phyloP scores from a whole-genome alignment of 352 stramenopile genomes.

The Phytophthora brassicae region DNA sequence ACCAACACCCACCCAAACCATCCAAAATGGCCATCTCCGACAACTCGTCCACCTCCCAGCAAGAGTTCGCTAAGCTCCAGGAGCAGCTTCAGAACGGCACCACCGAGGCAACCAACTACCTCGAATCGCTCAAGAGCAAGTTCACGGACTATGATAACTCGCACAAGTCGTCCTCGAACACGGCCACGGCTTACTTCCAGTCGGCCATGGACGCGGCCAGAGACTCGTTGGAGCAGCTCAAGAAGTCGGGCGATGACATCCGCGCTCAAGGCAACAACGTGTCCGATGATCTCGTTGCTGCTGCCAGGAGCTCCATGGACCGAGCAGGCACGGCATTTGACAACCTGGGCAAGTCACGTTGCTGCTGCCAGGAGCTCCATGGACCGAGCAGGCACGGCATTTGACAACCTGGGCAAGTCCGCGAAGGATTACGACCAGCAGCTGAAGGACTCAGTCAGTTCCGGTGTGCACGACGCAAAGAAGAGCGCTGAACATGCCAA shows the following conservation, averaged over 20 bases:
- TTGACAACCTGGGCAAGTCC: constrained; percentile 29
- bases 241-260: constrained; percentile 23
- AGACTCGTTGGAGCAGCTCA: constrained; percentile 24
- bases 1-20: constrained; percentile 8
- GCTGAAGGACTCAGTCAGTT: constrained; percentile 16
- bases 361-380: constrained; percentile 33
- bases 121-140: constrained; percentile 43
- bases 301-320: constrained; percentile 37
- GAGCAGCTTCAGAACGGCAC: constrained; percentile 34
- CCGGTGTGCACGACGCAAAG: constrained; percentile 27
- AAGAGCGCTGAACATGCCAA: too few relatives aligned
- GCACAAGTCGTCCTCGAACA: constrained; percentile 38
- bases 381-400: constrained; percentile 30
- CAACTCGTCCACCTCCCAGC: constrained; percentile 22
- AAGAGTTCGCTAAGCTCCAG: constrained; percentile 43
- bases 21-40: constrained; percentile 31
- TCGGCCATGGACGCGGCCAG: constrained; percentile 34
- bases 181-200: constrained; percentile 40
- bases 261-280: constrained; percentile 21
- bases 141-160: constrained; percentile 45
- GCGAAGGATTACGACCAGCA: constrained; percentile 16
- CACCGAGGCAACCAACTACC: constrained; percentile 33
- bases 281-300: constrained; percentile 20
- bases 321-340: constrained; percentile 32
- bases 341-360: constrained; percentile 15